Conservation (phyloP, 495 filamentous ascomycete species). For the Friedmanniomyces simplex region DNA sequence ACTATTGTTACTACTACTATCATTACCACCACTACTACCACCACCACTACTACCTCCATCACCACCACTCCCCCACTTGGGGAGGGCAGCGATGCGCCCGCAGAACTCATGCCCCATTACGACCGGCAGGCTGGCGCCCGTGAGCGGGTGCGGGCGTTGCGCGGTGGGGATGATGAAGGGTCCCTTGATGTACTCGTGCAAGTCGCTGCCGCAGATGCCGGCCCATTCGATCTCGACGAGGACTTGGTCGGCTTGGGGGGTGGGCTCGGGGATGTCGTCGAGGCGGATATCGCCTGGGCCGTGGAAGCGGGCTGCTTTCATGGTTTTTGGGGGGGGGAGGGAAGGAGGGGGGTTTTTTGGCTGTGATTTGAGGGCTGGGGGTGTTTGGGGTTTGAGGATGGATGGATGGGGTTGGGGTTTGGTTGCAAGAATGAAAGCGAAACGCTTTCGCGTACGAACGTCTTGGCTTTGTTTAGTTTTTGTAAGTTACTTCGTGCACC, state of each 20-base stretch:
- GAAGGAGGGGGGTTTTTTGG: too few relatives aligned
- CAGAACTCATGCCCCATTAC: constrained; percentile 23
- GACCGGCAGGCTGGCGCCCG: constrained; percentile 12
- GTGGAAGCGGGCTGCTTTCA: constrained; percentile 15
- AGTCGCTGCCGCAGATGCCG: constrained; percentile 24
- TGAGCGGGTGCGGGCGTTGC: constrained; percentile 10
- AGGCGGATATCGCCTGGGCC: constrained; percentile 7
- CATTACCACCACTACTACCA: too few relatives aligned
- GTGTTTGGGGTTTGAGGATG: too few relatives aligned
- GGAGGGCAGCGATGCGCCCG: constrained; percentile 9
- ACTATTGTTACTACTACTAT: too few relatives aligned
- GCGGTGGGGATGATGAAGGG: constrained; percentile 15
- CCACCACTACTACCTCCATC: too few relatives aligned
- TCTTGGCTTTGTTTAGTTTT: too few relatives aligned
- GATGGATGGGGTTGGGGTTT: too few relatives aligned
- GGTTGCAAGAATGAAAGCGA: too few relatives aligned
- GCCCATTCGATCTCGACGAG: constrained; percentile 14
- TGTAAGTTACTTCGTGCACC: too few relatives aligned
- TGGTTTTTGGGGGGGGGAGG: too few relatives aligned
- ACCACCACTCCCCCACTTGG: background rate
- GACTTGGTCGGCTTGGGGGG: background rate
- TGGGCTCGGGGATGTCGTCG: constrained; percentile 4
- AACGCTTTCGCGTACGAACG: too few relatives aligned
- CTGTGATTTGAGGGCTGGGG: too few relatives aligned
- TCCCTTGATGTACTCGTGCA: constrained; percentile 20